phyloP scores from a whole-genome alignment of 306 rosid species.

The Cucumis cinereus region DNA sequence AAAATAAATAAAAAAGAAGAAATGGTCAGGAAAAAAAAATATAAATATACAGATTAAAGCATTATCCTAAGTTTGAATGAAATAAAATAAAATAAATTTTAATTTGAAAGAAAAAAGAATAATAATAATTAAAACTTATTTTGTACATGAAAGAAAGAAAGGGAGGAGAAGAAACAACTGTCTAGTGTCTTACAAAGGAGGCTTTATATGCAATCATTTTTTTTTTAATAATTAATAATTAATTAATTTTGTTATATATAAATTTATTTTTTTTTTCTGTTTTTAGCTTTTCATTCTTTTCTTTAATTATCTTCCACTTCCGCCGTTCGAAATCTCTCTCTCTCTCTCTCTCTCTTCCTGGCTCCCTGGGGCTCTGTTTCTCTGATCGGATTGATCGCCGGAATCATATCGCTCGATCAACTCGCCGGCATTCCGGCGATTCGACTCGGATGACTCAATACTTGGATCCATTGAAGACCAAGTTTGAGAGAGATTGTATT shows the following conservation, averaged over 20 bases:
- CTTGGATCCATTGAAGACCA: conserved; percentile 23
- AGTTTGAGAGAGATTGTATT: conserved; percentile 4
- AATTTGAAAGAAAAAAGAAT: neutral
- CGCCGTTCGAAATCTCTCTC: conserved; percentile 14
- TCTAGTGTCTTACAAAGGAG: neutral
- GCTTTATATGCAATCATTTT: conserved; percentile 6
- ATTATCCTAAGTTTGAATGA: neutral
- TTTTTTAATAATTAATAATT: neutral
- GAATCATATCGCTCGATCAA: conserved; percentile 32
- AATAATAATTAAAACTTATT: neutral
- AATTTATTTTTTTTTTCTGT: neutral
- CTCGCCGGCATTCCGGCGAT: conserved; percentile 38
- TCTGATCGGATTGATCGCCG: conserved; percentile 39
- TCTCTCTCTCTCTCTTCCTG: conserved; percentile 16
- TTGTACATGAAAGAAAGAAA: neutral
- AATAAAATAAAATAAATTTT: neutral
- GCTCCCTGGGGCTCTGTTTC: conserved; percentile 7
- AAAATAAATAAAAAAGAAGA: neutral
- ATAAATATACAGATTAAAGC: neutral
- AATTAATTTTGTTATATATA: neutral
- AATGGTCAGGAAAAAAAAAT: neutral
- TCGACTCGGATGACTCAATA: conserved; percentile 28
- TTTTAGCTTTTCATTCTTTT: neutral
- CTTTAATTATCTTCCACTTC: conserved; percentile 26
- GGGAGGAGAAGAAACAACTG: neutral